Percentiles rank a stretch among this genome's conserved stretches.
Evolutionary conservation across 2,329 filamentous ascomycete species (phyloP).

Genomic region (Alternaria angustiovoidea): DNA sequence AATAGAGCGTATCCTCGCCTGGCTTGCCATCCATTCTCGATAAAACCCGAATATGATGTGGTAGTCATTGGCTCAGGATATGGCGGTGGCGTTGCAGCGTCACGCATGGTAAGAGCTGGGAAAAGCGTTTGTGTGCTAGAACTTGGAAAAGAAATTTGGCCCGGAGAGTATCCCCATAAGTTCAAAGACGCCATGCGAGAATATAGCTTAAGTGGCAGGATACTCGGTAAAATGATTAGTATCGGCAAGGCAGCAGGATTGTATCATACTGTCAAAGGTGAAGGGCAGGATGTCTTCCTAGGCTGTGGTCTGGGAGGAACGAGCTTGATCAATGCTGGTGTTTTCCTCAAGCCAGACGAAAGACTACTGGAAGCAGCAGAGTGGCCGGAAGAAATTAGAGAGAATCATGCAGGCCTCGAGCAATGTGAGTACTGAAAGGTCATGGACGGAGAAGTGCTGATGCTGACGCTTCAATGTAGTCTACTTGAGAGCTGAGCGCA

Average conservation of each 20-base stretch:
- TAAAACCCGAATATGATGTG: slow-evolving; percentile 68
- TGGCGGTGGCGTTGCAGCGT: slow-evolving; percentile 71
- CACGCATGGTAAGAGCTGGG: slow-evolving; percentile 68
- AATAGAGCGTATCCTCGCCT: background rate
- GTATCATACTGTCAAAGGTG: background rate
- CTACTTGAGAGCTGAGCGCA: background rate
- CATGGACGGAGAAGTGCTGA: background rate
- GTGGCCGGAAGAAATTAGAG: background rate
- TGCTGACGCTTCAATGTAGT: background rate
- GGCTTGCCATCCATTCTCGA: slow-evolving; percentile 21
- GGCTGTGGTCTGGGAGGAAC: background rate
- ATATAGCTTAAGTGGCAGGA: background rate
- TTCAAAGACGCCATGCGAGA: background rate
- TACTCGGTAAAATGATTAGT: background rate
- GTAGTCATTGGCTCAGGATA: slow-evolving; percentile 75
- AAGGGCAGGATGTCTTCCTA: background rate
- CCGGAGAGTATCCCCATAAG: background rate
- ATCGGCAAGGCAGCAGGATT: background rate
- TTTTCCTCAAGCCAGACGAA: background rate
- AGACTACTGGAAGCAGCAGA: background rate
- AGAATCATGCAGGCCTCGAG: background rate
- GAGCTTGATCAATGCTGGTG: background rate
- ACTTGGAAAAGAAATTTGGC: slow-evolving; percentile 54
- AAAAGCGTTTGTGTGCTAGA: slow-evolving; percentile 72
- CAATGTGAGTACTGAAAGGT: background rate